These are phyloP conservation scores for Podaxis sp. DNA, from an alignment of 768 basidiomycete species.

Conservation along the genomic window DNA sequence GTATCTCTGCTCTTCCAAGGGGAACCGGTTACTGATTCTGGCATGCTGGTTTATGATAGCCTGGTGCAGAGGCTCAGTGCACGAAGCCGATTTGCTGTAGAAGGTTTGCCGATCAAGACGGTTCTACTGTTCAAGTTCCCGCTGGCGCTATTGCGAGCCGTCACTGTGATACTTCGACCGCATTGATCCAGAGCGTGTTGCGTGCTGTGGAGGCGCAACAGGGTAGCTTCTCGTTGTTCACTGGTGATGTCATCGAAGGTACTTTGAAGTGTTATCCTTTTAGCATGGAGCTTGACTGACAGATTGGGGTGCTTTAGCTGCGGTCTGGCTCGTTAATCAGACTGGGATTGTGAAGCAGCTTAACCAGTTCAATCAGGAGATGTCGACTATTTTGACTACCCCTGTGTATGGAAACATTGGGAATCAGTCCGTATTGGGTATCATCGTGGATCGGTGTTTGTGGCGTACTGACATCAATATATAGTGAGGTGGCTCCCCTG, in stretches of 20 bases:
- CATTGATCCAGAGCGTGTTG: constrained; percentile 51
- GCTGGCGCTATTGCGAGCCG: constrained; percentile 48
- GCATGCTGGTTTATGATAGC: constrained; percentile 26
- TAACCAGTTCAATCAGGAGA: constrained; percentile 41
- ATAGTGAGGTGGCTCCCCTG: constrained; percentile 55
- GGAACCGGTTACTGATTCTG: background rate
- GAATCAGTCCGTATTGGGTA: constrained; percentile 4
- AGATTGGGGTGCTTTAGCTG: background rate
- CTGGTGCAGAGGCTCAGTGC: constrained; percentile 53
- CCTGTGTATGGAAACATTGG: constrained; percentile 51
- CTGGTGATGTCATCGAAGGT: constrained; percentile 66
- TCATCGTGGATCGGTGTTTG: background rate
- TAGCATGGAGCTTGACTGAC: background rate
- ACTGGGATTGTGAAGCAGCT: constrained; percentile 46
- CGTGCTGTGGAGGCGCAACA: constrained; percentile 35
- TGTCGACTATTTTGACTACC: constrained; percentile 34
- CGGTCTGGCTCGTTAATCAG: constrained; percentile 1
- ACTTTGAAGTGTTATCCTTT: background rate
- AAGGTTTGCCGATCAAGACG: constrained; percentile 39
- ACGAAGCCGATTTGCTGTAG: constrained; percentile 65
- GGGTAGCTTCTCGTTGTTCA: constrained; percentile 54
- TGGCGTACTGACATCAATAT: background rate
- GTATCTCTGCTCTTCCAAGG: constrained; percentile 13
- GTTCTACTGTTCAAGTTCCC: constrained; percentile 32
- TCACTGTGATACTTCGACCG: constrained; percentile 51